Conservation (phyloP, 495 filamentous ascomycete species). For the Astrocystis sublimbata region DNA sequence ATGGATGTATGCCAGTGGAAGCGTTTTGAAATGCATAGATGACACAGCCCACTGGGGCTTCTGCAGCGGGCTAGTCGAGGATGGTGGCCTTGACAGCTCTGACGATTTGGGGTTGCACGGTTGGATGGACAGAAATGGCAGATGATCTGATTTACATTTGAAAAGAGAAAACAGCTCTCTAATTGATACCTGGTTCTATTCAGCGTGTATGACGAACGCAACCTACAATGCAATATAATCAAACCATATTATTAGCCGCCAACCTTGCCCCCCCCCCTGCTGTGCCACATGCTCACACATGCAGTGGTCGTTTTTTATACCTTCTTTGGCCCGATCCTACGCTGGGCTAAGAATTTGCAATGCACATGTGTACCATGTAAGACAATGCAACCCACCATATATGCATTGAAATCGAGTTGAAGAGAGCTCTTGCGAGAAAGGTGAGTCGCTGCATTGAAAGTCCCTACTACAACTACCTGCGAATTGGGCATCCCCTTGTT, state of each 20-base stretch:
- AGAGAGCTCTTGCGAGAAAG: background rate
- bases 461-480: no score
- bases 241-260: background rate
- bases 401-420: background rate
- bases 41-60: slow-evolving; percentile 15
- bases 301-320: slow-evolving; percentile 17
- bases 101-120: slow-evolving; percentile 9
- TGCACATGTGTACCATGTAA: slow-evolving; percentile 19
- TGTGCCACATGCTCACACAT: slow-evolving; percentile 16
- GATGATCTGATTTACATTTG: background rate
- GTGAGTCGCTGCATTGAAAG: background rate
- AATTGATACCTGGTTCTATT: slow-evolving; percentile 16
- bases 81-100: slow-evolving; percentile 2
- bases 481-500: background rate
- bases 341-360: background rate
- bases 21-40: slow-evolving; percentile 32
- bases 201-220: slow-evolving; percentile 1
- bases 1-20: slow-evolving; percentile 13
- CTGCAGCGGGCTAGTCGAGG: background rate
- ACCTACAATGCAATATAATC: slow-evolving; percentile 13
- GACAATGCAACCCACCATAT: slow-evolving; percentile 21
- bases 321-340: slow-evolving; percentile 2
- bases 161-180: slow-evolving; percentile 7
- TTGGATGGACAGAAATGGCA: slow-evolving; percentile 1
- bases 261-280: background rate